Evolutionary conservation across 345 rosid genomes (phyloP), one percentile per base, ranked within the genome.

Genomic region (Punica granatum): DNA sequence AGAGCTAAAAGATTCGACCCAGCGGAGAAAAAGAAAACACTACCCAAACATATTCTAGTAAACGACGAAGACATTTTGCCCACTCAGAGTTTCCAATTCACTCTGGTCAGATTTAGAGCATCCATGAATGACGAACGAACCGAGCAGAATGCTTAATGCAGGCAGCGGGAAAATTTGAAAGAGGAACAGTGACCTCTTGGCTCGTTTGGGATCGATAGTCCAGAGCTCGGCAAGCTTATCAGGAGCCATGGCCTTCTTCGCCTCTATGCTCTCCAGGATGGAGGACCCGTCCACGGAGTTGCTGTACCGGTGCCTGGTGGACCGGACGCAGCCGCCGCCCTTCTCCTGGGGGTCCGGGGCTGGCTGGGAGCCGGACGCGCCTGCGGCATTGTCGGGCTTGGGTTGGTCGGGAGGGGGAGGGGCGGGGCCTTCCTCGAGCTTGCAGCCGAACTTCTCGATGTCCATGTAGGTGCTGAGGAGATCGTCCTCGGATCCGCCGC

Each of bases 171-270:
- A 33, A 30, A 13, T 56, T 56, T 11, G 33, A 56, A 1, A 53
- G 54, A 28, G 25, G 34, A 28, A 43, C 34, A 56, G 54, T 61
- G 65, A 90, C 99, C 99, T 94, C 82, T 94, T 94, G 63, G 99
- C 99, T 75, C 85, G 79, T 71, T 94, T 94, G 15, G 97, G 97
- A 76, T 94, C 97, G 43, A 86, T 41, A 32, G 85, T 73, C 99
- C 97, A 94, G 67, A 94, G 78, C 83, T 91, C 95, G 26, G 92
- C 96, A 53, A 94, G 88, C 78, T 91, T 94, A 68, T 86, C 89
- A 70, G 99, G 96, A 77, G 89, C 90, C 99, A 94, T 89, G 62
- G 99, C 99, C 79, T 94, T 94, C 82, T 89, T 91, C 3, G 97
- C 96, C 73, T 94, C 97, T n/a, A 94, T 85, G 4, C 92, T 81